These are phyloP conservation scores for Talaromyces piceae DNA, from an alignment of 2,329 filamentous ascomycete species.

Conservation along the genomic window DNA sequence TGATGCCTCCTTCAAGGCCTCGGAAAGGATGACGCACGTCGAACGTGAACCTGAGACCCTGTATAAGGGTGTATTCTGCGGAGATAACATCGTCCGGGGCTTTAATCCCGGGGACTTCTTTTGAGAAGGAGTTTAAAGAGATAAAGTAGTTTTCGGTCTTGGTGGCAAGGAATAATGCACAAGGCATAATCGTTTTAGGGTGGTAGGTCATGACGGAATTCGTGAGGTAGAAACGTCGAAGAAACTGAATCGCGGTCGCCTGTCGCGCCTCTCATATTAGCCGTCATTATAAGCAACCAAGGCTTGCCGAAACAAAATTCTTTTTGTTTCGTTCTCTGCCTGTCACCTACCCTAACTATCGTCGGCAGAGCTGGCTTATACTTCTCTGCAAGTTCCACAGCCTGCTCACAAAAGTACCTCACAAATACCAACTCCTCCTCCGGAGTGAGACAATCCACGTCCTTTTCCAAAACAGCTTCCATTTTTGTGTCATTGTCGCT, in stretches of 20 bases:
- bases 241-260: conserved; percentile 79
- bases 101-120: conserved; percentile 62
- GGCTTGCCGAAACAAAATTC: neutral
- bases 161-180: conserved; percentile 83
- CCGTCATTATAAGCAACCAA: neutral
- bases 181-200: conserved; percentile 79
- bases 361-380: conserved; percentile 51
- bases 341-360: conserved; percentile 48
- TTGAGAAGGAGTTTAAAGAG: conserved; percentile 58
- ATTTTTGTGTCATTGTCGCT: conserved; percentile 27
- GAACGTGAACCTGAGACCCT: conserved; percentile 87
- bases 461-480: conserved; percentile 25
- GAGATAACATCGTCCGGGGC: conserved; percentile 77
- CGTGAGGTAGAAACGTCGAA: conserved; percentile 90
- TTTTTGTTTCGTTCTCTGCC: neutral
- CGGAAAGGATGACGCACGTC: conserved; percentile 88
- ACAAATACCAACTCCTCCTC: conserved; percentile 78
- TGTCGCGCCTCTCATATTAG: conserved; percentile 19
- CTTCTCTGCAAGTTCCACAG: conserved; percentile 51
- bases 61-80: conserved; percentile 86
- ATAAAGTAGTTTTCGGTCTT: conserved; percentile 85
- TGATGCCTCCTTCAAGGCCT: conserved; percentile 74
- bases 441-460: conserved; percentile 71
- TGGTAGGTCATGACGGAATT: conserved; percentile 97
- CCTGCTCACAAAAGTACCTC: conserved; percentile 64